Conservation (phyloP, 345 rosid species). For the Brassica incana region DNA sequence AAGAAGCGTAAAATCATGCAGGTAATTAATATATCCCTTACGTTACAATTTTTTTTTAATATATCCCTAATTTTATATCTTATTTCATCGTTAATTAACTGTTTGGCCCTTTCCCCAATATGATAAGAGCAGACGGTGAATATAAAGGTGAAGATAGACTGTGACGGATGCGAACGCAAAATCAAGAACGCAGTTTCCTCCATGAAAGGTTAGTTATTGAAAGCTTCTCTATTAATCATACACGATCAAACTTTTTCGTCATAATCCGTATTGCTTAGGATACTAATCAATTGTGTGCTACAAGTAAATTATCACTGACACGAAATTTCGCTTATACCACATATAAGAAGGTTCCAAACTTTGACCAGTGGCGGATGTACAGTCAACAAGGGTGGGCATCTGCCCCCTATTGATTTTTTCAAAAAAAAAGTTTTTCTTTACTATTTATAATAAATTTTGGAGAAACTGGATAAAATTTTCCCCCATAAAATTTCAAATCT, state of each 20-base stretch:
- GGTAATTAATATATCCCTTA: conserved; percentile 19
- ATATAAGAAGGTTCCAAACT: neutral
- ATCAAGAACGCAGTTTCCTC: conserved; percentile 51
- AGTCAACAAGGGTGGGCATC: no score
- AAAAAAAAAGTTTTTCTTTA: no score
- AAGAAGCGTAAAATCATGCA: conserved; percentile 54
- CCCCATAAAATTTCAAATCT: no score
- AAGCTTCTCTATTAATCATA: neutral
- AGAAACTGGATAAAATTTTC: no score
- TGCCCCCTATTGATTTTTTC: no score
- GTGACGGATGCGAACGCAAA: conserved; percentile 56
- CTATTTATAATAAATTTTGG: no score
- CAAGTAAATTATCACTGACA: conserved; percentile 24
- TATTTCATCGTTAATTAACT: neutral
- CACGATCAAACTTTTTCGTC: neutral
- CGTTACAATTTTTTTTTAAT: no score
- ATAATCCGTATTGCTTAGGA: neutral
- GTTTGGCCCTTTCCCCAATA: neutral
- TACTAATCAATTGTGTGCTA: neutral
- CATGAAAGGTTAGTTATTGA: conserved; percentile 39
- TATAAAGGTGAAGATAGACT: conserved; percentile 52
- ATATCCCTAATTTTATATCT: neutral
- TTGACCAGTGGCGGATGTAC: neutral
- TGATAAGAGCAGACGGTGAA: conserved; percentile 43
- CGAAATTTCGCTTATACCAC: conserved; percentile 18